A percentile compares a stretch with the other conserved stretches of the same genome.
Evolutionary conservation across 495 filamentous ascomycete species (phyloP).

Genomic region (Xylaria curta): DNA sequence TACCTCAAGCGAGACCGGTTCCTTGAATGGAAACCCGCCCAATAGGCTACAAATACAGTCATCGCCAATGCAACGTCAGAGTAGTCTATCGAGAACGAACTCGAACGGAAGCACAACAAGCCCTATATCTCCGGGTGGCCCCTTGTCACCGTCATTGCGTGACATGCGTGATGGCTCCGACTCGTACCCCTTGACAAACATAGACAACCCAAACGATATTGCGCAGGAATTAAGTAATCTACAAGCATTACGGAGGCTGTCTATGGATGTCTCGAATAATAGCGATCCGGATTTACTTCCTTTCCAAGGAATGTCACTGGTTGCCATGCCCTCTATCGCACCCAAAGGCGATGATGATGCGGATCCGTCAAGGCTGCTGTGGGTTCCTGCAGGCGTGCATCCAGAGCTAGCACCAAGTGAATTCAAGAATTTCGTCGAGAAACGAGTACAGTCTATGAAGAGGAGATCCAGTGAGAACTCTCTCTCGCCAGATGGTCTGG

Average conservation of each 20-base stretch:
- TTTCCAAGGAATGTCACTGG: constrained; percentile 66
- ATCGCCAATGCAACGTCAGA: constrained; percentile 52
- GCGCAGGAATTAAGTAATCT: constrained; percentile 95
- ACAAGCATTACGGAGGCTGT: constrained; percentile 94
- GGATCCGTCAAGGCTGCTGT: constrained; percentile 87
- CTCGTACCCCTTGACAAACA: constrained; percentile 85
- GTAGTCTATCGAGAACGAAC: constrained; percentile 45
- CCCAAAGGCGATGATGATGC: constrained; percentile 82
- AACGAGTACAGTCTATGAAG: constrained; percentile 86
- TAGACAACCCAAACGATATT: constrained; percentile 90
- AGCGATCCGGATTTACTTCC: constrained; percentile 91
- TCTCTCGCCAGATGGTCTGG: constrained; percentile 66
- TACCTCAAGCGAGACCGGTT: constrained; percentile 47
- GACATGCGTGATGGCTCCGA: constrained; percentile 67
- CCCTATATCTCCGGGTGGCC: constrained; percentile 49
- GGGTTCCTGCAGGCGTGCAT: constrained; percentile 94
- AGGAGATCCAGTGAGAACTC: constrained; percentile 76
- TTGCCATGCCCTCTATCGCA: constrained; percentile 72
- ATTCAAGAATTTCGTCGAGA: constrained; percentile 96
- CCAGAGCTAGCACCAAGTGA: constrained; percentile 95
- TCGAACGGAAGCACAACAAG: constrained; percentile 51
- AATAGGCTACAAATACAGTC: constrained; percentile 50
- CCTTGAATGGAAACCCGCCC: constrained; percentile 34
- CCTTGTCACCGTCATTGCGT: constrained; percentile 59
- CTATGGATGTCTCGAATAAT: constrained; percentile 94